Evolutionary conservation across 2,329 filamentous ascomycete species (phyloP), one percentile per base, ranked within the genome.

Genomic region (Beauveria asiatica): DNA sequence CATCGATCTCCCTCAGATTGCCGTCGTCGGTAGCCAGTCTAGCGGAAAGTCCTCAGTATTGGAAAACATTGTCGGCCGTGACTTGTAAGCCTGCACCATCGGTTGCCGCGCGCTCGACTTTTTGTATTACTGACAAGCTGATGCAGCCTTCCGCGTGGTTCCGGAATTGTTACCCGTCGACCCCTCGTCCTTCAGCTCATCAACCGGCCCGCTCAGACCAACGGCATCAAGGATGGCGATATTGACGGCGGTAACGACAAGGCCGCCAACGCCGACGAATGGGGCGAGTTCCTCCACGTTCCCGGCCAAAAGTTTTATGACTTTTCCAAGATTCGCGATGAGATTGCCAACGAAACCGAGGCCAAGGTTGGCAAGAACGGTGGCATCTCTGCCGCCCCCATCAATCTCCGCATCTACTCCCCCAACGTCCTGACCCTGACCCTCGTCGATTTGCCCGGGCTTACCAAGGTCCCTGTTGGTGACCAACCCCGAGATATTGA

Each of bases 21-120:
- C 89, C 67, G 94, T 99, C 67, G 94, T 99, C 61, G 94, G 94
- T 71, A 97, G 92, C 76, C 94, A 99, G 80, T 99, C 94, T 21
- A 97, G 93, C 75, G 94, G 94, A 78, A 99, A 99, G 86, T 97
- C 92, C 82, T 99, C 94, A 19, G 94, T 99, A 68, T 78, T 99
- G 70, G 94, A 99, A 77, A 99, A 99, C 72, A 99, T 99, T 70
- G 94, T 99, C 61, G 94, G 94, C 62, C 85, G 94, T 80, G 94
- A 99, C 78, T 99, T 99, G 93, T 97, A 82, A 79, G 90, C 82
- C 63, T 61, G 48, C 60, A 62, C 11, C 17, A 23, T 19, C 60
- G 52, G 60, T 60, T 33, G 25, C 54, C 45, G 61, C 58, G 57
- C 56, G 57, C 62, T 60, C 56, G 54, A 25, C 42, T 45, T 54